Evolutionary conservation across 345 rosid genomes (phyloP).

Genomic region (Hibiscus trionum): DNA sequence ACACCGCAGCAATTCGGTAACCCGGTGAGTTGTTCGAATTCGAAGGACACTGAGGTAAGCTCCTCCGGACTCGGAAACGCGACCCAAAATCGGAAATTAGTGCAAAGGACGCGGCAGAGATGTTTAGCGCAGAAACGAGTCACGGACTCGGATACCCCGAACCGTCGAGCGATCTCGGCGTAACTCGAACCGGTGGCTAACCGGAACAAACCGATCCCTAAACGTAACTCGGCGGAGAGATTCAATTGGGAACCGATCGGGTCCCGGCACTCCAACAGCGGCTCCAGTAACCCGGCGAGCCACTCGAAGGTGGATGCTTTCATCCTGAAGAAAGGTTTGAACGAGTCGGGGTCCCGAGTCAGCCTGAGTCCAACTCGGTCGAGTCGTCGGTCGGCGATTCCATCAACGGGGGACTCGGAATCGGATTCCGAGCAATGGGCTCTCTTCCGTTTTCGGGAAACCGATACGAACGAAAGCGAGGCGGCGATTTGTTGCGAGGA

Average conservation of each 20-base stretch:
- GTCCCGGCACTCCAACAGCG: constrained; percentile 64
- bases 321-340: constrained; percentile 41
- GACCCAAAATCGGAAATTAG: constrained; percentile 68
- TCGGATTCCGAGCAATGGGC: constrained; percentile 28
- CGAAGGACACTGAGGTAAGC: constrained; percentile 35
- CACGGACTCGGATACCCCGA: constrained; percentile 50
- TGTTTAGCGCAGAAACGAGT: constrained; percentile 58
- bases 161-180: constrained; percentile 36
- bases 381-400: constrained; percentile 12
- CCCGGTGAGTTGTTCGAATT: constrained; percentile 37
- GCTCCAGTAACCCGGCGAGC: constrained; percentile 65
- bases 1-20: constrained; percentile 65
- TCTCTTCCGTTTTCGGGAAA: constrained; percentile 47
- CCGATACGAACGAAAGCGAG: constrained; percentile 26
- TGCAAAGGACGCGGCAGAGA: constrained; percentile 59
- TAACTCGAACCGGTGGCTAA: constrained; percentile 46
- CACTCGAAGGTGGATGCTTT: constrained; percentile 50
- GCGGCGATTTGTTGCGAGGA: constrained; percentile 38
- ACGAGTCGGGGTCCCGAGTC: constrained; percentile 35
- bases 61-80: constrained; percentile 44
- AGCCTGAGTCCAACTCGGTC: constrained; percentile 8
- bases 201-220: constrained; percentile 54
- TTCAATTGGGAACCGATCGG: constrained; percentile 43
- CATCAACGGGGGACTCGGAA: constrained; percentile 24
- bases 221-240: constrained; percentile 54